These are phyloP conservation scores for Clonostachys sp. DNA, from an alignment of 2,329 filamentous ascomycete species.

Conservation along the genomic window DNA sequence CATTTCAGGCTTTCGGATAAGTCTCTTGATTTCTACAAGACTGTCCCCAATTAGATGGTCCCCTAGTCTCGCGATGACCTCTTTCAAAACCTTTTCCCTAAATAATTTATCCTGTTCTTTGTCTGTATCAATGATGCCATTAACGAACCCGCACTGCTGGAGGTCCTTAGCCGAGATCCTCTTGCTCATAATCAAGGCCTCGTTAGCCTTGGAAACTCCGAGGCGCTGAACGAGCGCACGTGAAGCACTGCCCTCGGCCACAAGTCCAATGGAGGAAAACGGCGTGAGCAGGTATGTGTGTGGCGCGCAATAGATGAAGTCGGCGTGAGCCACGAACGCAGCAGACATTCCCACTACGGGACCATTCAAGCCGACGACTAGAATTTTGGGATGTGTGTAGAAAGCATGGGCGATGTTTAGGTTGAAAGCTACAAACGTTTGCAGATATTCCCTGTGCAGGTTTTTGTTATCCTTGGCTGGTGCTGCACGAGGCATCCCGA, in stretches of 20 bases:
- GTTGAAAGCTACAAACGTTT: constrained; percentile 76
- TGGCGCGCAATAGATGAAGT: constrained; percentile 87
- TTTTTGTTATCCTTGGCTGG: constrained; percentile 28
- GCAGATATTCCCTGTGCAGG: constrained; percentile 52
- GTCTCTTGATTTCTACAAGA: constrained; percentile 75
- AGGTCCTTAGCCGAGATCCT: constrained; percentile 71
- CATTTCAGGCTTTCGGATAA: constrained; percentile 70
- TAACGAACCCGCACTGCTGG: constrained; percentile 74
- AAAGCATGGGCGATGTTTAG: constrained; percentile 86
- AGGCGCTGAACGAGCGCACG: constrained; percentile 74
- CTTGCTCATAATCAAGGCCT: constrained; percentile 87
- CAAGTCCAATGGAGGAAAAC: constrained; percentile 83
- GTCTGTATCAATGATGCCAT: constrained; percentile 67
- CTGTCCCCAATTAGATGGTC: constrained; percentile 75
- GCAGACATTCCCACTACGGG: constrained; percentile 85
- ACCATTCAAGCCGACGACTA: constrained; percentile 86
- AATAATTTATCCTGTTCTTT: constrained; percentile 66
- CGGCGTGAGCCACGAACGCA: constrained; percentile 74
- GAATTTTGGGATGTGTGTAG: constrained; percentile 89
- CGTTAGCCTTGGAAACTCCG: constrained; percentile 78
- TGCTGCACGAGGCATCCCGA: constrained; percentile 46
- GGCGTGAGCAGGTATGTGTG: constrained; percentile 83
- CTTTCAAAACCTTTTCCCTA: constrained; percentile 62
- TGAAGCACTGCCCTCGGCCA: constrained; percentile 83
- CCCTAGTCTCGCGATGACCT: constrained; percentile 78